Evolutionary conservation across 2,329 filamentous ascomycete species (phyloP), one percentile per base, ranked within the genome.

Genomic region (Paraconiothyrium brasiliense): DNA sequence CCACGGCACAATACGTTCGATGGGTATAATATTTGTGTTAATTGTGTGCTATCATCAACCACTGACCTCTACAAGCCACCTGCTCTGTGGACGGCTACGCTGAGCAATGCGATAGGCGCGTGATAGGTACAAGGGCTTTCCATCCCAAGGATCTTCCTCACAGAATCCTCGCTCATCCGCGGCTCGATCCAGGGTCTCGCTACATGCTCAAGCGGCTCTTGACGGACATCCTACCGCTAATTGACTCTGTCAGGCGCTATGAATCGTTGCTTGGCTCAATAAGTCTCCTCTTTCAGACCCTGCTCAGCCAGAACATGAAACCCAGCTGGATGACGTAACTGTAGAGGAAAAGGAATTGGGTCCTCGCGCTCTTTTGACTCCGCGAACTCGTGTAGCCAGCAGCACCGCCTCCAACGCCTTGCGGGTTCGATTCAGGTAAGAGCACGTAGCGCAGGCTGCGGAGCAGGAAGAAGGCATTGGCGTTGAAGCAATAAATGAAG

Each of bases 361-460:
- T 77, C 54, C 74, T 58, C 61, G 71, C 62, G 41, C 71, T 73
- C 59, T 66, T 66, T 65, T 97, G 95, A 43, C 92, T 90, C 65
- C 94, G 88, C 32, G 92, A 92, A 63, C 96, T 91, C 2, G 88
- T 89, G 68, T 90, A 88, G 69, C 89, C 87, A 1, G 84, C 83
- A 13, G 84, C 84, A 59, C 83, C 68, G 13, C 67, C 70, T 11
- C 67, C 68, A 47, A 67, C 73, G 20, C 69, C 67, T 48, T 72
- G 70, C 0, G 61, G 64, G 11, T 60, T 64, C 56, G 71, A 65
- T 76, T 97, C 93, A 0, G 95, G 95, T 5, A 99, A 87, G 14
- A 99, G 86, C 30, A 99, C 95, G 73, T 99, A 99, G 83, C 97
- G 94, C 64, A 99, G 82, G 16, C 94, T 98, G 61, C 95, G 91